Evolutionary conservation across 2,329 filamentous ascomycete genomes (phyloP).

Genomic region (Cladorrhinum sp.): DNA sequence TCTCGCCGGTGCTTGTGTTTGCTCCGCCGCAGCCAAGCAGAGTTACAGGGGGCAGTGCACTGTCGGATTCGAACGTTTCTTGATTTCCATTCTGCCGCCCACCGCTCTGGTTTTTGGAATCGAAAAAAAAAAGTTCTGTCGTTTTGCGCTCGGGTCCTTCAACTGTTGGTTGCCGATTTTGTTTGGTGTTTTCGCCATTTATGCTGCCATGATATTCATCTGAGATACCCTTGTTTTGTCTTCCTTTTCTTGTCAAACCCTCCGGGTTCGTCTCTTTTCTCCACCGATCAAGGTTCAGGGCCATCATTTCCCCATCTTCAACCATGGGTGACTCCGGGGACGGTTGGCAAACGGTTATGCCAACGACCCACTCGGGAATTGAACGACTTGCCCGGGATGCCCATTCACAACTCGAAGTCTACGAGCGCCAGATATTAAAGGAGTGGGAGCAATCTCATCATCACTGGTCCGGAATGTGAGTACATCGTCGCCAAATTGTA

Average conservation of each 20-base stretch:
- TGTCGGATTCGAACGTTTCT: constrained; percentile 6
- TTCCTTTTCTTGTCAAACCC: background rate
- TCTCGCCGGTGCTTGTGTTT: too few species aligned
- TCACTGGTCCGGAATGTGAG: constrained; percentile 32
- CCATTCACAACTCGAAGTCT: constrained; percentile 28
- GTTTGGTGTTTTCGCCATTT: background rate
- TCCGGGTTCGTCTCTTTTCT: constrained; percentile 6
- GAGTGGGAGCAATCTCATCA: constrained; percentile 29
- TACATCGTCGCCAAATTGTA: background rate
- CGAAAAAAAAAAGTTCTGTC: constrained; percentile 1
- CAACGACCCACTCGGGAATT: constrained; percentile 26
- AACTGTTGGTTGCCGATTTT: background rate
- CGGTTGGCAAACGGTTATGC: constrained; percentile 31
- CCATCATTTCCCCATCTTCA: background rate
- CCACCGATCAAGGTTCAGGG: background rate
- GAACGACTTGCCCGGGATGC: constrained; percentile 22
- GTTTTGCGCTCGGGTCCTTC: background rate
- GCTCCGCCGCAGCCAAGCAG: constrained; percentile 11
- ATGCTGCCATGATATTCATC: background rate
- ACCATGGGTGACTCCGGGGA: constrained; percentile 27
- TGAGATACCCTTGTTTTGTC: constrained; percentile 1
- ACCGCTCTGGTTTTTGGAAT: background rate
- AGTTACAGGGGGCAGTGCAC: constrained; percentile 15
- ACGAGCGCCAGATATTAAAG: constrained; percentile 27
- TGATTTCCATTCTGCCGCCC: background rate